Evolutionary conservation across 2,329 filamentous ascomycete species (phyloP).

Genomic region (Cadophora malorum): DNA sequence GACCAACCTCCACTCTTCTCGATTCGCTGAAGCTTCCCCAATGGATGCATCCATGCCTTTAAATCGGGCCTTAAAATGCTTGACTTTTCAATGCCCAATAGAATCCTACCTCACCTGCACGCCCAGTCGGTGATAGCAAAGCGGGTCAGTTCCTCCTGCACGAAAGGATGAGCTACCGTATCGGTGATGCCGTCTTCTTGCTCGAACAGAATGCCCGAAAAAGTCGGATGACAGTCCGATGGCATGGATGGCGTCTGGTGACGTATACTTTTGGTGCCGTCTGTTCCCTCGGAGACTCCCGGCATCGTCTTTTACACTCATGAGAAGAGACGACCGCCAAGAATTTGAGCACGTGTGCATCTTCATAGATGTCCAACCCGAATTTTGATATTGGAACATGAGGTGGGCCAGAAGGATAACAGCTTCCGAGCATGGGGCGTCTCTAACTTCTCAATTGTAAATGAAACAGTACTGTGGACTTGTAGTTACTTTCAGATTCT

Average conservation of each 20-base stretch:
- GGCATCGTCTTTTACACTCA: background rate
- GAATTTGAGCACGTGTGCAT: conserved; percentile 4
- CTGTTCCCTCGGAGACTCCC: background rate
- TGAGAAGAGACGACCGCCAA: conserved; percentile 9
- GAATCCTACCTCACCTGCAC: background rate
- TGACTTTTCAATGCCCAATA: conserved; percentile 1
- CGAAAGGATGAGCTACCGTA: conserved; percentile 1
- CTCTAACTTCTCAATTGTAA: background rate
- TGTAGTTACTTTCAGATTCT: no score
- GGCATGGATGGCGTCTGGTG: background rate
- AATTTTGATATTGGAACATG: background rate
- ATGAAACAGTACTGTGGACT: background rate
- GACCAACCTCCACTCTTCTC: background rate
- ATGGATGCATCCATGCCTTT: background rate
- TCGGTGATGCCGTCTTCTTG: background rate
- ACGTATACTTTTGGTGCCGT: background rate
- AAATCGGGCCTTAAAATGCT: conserved; percentile 14
- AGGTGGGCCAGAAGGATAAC: background rate
- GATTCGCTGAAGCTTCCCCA: background rate
- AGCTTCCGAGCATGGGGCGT: background rate
- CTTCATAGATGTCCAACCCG: background rate
- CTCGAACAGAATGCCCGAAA: background rate
- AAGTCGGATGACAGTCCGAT: background rate
- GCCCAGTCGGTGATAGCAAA: background rate
- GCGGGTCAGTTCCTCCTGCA: background rate